These are phyloP conservation scores for Fraxinus velutina DNA, from an alignment of 305 asterid species.

Conservation along the genomic window DNA sequence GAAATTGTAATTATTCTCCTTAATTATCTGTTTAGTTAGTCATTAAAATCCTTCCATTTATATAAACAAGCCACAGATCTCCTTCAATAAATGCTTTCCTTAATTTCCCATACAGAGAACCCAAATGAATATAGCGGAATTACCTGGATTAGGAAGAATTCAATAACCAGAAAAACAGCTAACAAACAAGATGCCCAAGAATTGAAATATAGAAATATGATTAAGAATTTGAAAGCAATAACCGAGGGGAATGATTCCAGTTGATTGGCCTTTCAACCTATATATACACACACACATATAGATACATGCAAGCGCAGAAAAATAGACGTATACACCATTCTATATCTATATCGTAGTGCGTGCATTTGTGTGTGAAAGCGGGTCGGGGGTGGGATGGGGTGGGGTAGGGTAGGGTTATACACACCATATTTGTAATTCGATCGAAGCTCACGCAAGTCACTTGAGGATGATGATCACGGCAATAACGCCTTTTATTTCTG, in stretches of 20 bases:
- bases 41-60: neutral
- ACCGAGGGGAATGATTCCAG: neutral
- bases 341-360: neutral
- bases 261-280: neutral
- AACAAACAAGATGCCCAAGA: neutral
- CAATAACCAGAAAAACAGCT: neutral
- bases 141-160: neutral
- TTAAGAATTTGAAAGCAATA: neutral
- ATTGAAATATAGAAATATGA: neutral
- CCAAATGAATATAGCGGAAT: neutral
- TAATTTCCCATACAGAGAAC: neutral
- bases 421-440: neutral
- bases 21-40: neutral
- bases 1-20: neutral
- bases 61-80: neutral
- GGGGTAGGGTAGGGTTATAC: neutral
- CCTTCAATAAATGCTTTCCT: neutral
- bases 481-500: neutral
- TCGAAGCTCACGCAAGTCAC: neutral
- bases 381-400: neutral
- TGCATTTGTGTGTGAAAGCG: conserved; percentile 3
- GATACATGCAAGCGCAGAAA: neutral
- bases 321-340: neutral
- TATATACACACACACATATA: neutral
- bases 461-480: neutral